Evolutionary conservation across 1,139 yeast genomes (phyloP), one percentile per base, ranked within the genome.

Genomic region (Scheffersomyces illinoinensis): DNA sequence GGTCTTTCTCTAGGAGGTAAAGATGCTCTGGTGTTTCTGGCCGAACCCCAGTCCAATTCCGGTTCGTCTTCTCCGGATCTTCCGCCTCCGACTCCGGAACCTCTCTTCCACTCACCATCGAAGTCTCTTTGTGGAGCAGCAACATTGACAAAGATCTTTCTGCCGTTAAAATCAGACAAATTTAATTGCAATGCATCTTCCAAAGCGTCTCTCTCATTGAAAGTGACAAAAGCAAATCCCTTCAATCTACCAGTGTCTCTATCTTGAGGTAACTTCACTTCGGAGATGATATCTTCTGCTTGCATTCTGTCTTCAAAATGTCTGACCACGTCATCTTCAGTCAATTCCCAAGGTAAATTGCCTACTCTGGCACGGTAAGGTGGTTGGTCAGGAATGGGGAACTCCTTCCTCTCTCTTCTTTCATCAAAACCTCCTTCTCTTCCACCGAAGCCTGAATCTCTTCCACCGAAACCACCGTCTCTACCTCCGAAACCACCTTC

Each of bases 301-400:
- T 79, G 81, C 75, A 89, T 77, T 69, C 87, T 85, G 69, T 84
- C 85, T 67, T 85, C 89, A 62, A 93, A 87, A 79, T 91, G 90
- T 54, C 85, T 85, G 57, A 76, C 79, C 61, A 95, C 81, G 53
- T 81, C 85, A 48, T 81, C 86, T 73, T 93, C 97, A 59, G 81
- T 76, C 53, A 86, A 84, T 64, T 90, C 95, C 88, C 92, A 91
- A 60, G 97, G 93, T 71, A 96, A 85, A 76, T 93, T 93, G 71
- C 87, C 86, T 66, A 95, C 83, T 75, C 93, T 86, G 21, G 97
- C 98, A 70, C 91, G 90, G 82, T 77, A 96, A 58, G 99, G 99
- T 43, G 98, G 93, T 58, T 79, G 83, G 69, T 93, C 96, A 54
- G 99, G 99, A 62, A 96, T 82, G 53, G 97, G 97, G 69, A 78